Evolutionary conservation across 2,329 filamentous ascomycete genomes (phyloP), one percentile per base, ranked within the genome.

Genomic region (Beauveria medogensis): DNA sequence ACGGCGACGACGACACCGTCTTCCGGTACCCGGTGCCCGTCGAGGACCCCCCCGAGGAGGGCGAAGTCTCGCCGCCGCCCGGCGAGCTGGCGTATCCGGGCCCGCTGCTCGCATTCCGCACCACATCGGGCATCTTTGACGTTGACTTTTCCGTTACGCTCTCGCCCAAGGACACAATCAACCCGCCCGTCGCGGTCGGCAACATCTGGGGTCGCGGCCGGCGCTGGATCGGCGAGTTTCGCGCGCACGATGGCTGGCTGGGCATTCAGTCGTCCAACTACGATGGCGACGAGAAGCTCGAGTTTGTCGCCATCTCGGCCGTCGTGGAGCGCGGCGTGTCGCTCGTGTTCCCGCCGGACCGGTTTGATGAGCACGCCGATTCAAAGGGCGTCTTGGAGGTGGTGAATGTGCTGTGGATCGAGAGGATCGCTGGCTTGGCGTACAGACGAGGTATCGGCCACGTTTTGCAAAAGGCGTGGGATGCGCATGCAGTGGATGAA

Each of bases 321-420:
- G 74, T 71, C 3, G 73, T 70, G 63, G 76, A 78, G 69, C 70
- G 75, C n/a, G 67, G 70, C n/a, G 74, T 73, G 3, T 76, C 75
- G 5, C 71, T 74, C 48, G 70, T 76, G 1, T 76, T 77, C 44
- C 72, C 73, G 16, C 63, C 69, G 22, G 75, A 76, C 16, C 69
- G 69, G 20, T 77, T 77, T 59, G 70, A 72, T 46, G 76, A 77
- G 62, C 70, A 74, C 55, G 73, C 73, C 68, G 74, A 77, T 61
- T 67, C 68, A 1, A 75, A 79, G 58, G 75, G 75, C 37, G 69
- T 72, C 37, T 68, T 80, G 30, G 76, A 80, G 61, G 74, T 78
- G 66, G 73, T 78, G 20, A 79, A 79, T 30, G 77, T 79, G 44
- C 64, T 79, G 37, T 79, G 77, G 77, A 72, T 79, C 20, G 77